Base-by-base conservation (phyloP, 176 grass and related monocot genomes). In the Thalia dealbata region DNA sequence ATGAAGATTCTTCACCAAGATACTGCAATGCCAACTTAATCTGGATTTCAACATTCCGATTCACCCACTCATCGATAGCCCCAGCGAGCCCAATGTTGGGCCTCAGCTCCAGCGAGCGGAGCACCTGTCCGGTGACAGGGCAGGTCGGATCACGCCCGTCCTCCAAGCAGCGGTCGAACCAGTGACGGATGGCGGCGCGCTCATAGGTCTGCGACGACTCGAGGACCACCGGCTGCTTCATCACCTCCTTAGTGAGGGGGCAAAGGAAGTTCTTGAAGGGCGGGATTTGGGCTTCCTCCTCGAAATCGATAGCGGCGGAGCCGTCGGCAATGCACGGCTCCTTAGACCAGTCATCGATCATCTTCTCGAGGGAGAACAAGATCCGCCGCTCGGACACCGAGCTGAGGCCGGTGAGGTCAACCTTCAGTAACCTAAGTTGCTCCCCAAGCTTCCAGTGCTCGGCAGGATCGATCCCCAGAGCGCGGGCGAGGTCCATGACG, bases 11-110 rank as follows among this genome's bases (percentile, higher is more conserved):
- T 22, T 60, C 52, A 18, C 52, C 52, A 7, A 73, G 71, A 73
- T 43, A 43, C 50, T 73, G 29, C 50, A 73, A 59, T 42, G 71
- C 71, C 21, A 2, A 73, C 6, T 73, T 73, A 3, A 73, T 73
- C 29, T 73, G 71, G 30, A 73, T 60, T 52, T 73, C 71, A 21
- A 73, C 71, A 60, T 73, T 73, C 52, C 71, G 28, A 59, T 73
- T 73, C 41, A 73, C 52, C 71, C 71, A 73, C 51, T 73, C 71
- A 7, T 73, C 71, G 29, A 73, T 73, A 3, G 71, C 52, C 9
- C 71, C 71, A 1, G 71, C 51, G 21, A 73, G 71, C 21, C 71
- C 71, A 73, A 73, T 73, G 71, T 73, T 73, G 3, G 71, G 52
- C 52, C 30, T 73, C 52, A 73, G 30, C 52, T 73, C 71, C 52